Conservation (phyloP, 176 grass and related monocot species). For the maize (Zea mays) region Zm-B73-REFERENCE-NAM-5.0 NC_050099.1:11083501-11084000, state of each 20-base stretch:
- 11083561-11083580: neutral
- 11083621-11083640: too few species aligned
- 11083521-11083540: neutral
- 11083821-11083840: neutral
- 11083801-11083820: neutral
- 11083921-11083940: too few species aligned
- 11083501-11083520: neutral
- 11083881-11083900: neutral
- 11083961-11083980: neutral
- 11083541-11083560: too few species aligned
- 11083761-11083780: neutral
- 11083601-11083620: neutral
- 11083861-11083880: conserved; percentile 8
- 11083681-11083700: neutral
- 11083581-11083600: neutral
- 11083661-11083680: neutral
- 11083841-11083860: neutral
- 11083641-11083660: neutral
- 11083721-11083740: conserved; percentile 1
- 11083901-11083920: too few species aligned
- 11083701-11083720: neutral
- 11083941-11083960: neutral
- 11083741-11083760: neutral
- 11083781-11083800: neutral
- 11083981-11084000: neutral